Base-by-base conservation (phyloP, 306 rosid species). In the Rosa chinensis region DNA sequence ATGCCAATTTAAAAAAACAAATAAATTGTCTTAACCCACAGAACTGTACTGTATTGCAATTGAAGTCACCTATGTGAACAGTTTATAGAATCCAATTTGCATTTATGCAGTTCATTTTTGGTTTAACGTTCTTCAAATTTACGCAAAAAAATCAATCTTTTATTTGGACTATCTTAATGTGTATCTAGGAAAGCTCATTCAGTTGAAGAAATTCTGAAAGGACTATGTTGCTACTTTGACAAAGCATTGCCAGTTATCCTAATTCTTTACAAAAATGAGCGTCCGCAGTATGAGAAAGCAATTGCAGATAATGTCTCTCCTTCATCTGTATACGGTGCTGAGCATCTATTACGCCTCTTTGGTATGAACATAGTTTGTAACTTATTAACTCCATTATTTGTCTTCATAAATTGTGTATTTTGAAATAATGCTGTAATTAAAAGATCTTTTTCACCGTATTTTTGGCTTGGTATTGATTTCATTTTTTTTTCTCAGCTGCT, bases 311-410 rank as follows among this genome's bases (percentile, higher is more conserved):
- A 84, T 81, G 73, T 73, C 55, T 62, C 80, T 78, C 99, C 97
- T 64, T 90, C 98, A 77, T 56, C 90, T 74, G 81, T 92, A 73
- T 92, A 95, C 52, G 99, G 98, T 35, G 97, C 99, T 47, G 98
- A 95, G 80, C 99, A 94, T 90, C 89, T 94, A 74, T 77, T 94
- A 62, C 97, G 97, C 37, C 99, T 89, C 68, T 91, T 92, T 35
- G 97, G 99, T 94, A 92, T 59, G 87, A 63, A 28, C 80, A 2
- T 79, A 48, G 68, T 37, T 73, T 73, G 28, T 43, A 77, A 62
- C n/a, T 9, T 28, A 23, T 39, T 5, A 39, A 56, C 20, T 55
- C 37, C 66, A 39, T 74, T 20, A 40, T 10, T 53, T n/a, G 39
- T 37, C 10, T 39, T 74, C 2, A 32, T 16, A 28, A 62, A 18